Evolutionary conservation across 2,329 filamentous ascomycete species (phyloP), one percentile per base, ranked within the genome.

Genomic region (Nigrospora sphaerica): DNA sequence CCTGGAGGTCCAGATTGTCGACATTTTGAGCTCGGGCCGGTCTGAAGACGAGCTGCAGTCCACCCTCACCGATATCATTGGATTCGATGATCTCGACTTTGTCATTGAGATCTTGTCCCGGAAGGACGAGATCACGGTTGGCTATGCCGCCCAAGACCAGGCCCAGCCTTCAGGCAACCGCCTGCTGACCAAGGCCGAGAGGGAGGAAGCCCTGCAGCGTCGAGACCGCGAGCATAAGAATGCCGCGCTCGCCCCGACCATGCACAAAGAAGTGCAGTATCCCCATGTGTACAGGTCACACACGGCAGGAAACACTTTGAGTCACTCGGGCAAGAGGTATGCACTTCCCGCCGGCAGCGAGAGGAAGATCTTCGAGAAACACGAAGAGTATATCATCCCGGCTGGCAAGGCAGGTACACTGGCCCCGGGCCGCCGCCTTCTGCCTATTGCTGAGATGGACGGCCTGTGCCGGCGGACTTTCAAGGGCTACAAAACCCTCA

Each of bases 41-140:
- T 75, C 79, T 32, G 86, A 95, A 48, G 88, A 95, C 48, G 89
- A 95, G 64, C 71, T 97, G n/a, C 92, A 97, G 63, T 91, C 90
- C 60, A 82, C 85, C 36, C 75, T 98, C 33, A 89, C 88, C 0
- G 93, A 98, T 57, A 80, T 96, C 38, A 75, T 98, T 49, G 93
- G 95, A 0, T 97, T 92, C 58, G 90, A 93, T 56, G 89, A 97
- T 59, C 73, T 98, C 16, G 92, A 98, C 54, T 83, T 98, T 57
- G 85, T 97, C 45, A 91, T 91, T 51, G 88, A 96, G 52, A 71
- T 97, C n/a, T 85, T 97, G 44, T 77, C 82, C 3, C 83, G 92
- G 62, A 81, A 90, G 44, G 71, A 77, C 44, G 79, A 87, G 39
- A 80, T 97, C 39, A 64, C 83, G 12, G 67, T 75, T 4, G 65